These are phyloP conservation scores for Pleurozium schreberi DNA, from an alignment of 225 moss, liverwort and hornwort species.

Conservation along the genomic window DNA sequence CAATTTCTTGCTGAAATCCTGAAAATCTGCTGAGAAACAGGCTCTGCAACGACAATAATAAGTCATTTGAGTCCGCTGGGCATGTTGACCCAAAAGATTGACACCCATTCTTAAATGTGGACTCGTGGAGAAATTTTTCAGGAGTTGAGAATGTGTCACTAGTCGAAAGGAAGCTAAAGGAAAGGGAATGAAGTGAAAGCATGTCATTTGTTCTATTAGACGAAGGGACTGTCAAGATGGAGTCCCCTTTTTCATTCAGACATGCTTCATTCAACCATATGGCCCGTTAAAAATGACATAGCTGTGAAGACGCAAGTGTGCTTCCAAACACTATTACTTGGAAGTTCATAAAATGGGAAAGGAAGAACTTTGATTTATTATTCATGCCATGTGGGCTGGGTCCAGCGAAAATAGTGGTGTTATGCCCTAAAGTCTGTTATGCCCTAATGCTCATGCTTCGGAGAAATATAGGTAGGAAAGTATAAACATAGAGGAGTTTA, in stretches of 20 bases:
- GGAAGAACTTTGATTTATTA: neutral
- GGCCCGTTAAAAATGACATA: neutral
- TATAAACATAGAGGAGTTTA: neutral
- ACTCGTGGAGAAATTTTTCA: neutral
- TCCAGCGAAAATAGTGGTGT: neutral
- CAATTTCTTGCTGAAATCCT: neutral
- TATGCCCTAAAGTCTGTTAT: neutral
- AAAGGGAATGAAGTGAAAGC: neutral
- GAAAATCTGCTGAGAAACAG: constrained; percentile 15
- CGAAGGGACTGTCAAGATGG: neutral
- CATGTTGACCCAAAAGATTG: neutral
- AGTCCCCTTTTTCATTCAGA: neutral
- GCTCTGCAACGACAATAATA: neutral
- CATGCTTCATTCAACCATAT: neutral
- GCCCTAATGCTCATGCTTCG: neutral
- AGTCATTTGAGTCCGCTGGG: neutral
- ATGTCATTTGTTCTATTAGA: neutral
- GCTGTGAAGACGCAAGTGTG: neutral
- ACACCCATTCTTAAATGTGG: neutral
- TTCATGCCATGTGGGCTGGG: neutral
- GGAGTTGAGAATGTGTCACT: neutral
- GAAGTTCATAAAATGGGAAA: neutral
- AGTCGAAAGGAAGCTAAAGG: neutral
- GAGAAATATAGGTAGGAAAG: no score
- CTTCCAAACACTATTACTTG: neutral